Conservation (phyloP, 148 eudicot genomes). For the Euryodendron excelsum region DNA sequence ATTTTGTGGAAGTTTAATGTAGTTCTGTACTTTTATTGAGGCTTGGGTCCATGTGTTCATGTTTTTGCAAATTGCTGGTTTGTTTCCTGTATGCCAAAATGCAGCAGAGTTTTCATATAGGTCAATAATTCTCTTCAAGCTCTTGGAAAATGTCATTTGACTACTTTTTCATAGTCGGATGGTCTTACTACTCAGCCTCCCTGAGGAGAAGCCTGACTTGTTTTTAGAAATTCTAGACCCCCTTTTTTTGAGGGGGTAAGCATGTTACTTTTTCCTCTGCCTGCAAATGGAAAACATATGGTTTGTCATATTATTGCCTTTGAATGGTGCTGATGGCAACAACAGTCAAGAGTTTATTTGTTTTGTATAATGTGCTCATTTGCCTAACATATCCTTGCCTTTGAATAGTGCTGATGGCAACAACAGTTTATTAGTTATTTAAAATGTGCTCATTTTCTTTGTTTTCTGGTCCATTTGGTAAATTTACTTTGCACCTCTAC, state of each 20-base stretch:
- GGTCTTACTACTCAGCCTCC: not conserved
- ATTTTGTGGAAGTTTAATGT: not conserved
- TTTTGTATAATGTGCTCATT: not conserved
- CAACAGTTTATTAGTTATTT: no score
- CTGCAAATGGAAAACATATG: not conserved
- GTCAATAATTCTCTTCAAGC: not conserved
- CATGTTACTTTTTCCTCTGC: not conserved
- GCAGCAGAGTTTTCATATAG: not conserved
- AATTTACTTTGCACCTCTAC: not conserved
- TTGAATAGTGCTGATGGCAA: no score
- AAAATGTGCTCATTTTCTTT: not conserved
- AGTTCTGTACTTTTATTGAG: not conserved
- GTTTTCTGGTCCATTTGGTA: not conserved
- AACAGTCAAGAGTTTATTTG: no score
- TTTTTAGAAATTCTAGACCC: not conserved
- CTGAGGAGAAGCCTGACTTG: not conserved
- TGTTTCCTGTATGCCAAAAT: not conserved
- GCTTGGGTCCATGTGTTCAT: not conserved
- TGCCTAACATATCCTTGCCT: no score
- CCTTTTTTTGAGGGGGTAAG: not conserved
- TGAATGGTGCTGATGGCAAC: not conserved
- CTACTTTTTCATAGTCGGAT: not conserved
- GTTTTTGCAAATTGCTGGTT: not conserved
- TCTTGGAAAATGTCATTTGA: not conserved
- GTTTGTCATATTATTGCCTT: not conserved